Base-by-base conservation (phyloP, 148 eudicot genomes). In the Diospyros kaki region DNA sequence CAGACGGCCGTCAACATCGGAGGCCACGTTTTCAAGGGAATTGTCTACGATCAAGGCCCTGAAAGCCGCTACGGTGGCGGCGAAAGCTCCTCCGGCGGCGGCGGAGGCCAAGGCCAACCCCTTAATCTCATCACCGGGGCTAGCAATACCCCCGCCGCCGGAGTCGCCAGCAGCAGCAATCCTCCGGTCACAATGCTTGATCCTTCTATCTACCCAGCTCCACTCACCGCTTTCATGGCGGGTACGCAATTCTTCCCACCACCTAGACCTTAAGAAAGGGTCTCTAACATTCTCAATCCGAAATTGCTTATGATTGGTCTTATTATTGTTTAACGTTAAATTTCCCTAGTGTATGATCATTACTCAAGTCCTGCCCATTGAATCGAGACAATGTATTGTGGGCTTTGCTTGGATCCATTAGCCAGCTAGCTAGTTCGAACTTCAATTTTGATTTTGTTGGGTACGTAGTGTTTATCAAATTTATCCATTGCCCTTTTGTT, bases 241-340 rank as follows among this genome's bases (percentile, higher is more conserved):
- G 97, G 97, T 88, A 89, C 97, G 84, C 98, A 91, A 84, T 91
- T 88, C 84, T 91, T 94, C 77, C 91, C 92, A 82, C 94, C 93
- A 65, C 97, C 97, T 77, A 87, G 93, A 81, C 86, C 87, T 72
- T 91, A 84, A 81, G 28, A 63, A 53, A 55, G 56, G 38, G 13
- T 10, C 1, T 15, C 15, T 55, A 9, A 14, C 40, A 44, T 54
- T 46, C 6, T 28, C 28, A 28, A 28, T 28, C 28, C 28, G 28
- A 18, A 59, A 69, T 5, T 54, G 28, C 53, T 69, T 54, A 8
- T 41, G 6, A 42, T 55, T 15, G 56, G 15, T 17, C 14, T 74
- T 52, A 10, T 52, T 17, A 17, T 73, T 62, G 9, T 42, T 56
- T 43, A 52, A 64, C 40, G 59, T n/a, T 15, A 28, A 28, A 28